Evolutionary conservation across 1,284 basidiomycete species (phyloP).

Genomic region (Malassezia sympodialis): DNA sequence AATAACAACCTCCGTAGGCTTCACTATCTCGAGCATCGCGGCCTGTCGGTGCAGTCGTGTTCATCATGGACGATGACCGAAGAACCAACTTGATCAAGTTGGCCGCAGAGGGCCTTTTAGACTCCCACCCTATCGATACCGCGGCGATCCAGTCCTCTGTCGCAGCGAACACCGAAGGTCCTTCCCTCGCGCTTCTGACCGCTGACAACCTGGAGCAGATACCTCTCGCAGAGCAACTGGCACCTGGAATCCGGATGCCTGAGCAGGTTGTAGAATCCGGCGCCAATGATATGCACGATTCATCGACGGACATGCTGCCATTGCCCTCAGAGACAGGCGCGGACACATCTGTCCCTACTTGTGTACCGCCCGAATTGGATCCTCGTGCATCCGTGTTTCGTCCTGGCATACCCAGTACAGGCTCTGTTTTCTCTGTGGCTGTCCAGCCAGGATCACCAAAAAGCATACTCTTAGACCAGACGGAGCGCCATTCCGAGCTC

Average conservation of each 20-base stretch:
- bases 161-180: background rate
- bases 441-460: slow-evolving; percentile 43
- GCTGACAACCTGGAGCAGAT: slow-evolving; percentile 41
- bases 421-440: slow-evolving; percentile 42
- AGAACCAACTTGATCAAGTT: slow-evolving; percentile 11
- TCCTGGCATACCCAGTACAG: slow-evolving; percentile 35
- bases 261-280: slow-evolving; percentile 11
- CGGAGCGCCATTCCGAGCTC: background rate
- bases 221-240: slow-evolving; percentile 43
- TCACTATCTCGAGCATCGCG: background rate
- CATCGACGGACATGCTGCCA: background rate
- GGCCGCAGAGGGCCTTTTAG: slow-evolving; percentile 9
- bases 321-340: background rate
- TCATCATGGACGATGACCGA: slow-evolving; percentile 1
- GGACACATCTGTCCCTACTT: slow-evolving; percentile 1
- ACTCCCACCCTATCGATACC: background rate
- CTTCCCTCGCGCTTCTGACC: slow-evolving; percentile 21
- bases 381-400: slow-evolving; percentile 37
- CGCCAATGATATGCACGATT: background rate
- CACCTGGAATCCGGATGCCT: slow-evolving; percentile 41
- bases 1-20: background rate
- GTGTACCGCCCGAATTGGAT: slow-evolving; percentile 43
- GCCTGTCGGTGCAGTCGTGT: no score
- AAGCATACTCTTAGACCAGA: slow-evolving; percentile 21
- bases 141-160: background rate